These are phyloP conservation scores for Pistacia integerrima DNA, from an alignment of 345 rosid species.

Conservation along the genomic window DNA sequence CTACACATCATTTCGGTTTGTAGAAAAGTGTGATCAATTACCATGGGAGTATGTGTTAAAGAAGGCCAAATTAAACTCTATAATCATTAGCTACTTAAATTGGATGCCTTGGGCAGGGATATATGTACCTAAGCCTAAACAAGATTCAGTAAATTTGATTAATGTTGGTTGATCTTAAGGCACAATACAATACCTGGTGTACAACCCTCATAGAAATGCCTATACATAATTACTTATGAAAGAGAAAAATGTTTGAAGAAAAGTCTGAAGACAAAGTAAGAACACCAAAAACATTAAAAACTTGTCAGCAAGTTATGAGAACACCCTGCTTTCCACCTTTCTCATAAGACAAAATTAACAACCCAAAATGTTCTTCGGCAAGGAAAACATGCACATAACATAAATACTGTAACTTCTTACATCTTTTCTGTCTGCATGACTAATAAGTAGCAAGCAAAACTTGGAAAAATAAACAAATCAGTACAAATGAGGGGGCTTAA, in stretches of 20 bases:
- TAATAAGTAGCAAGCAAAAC: not conserved
- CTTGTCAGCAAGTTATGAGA: not conserved
- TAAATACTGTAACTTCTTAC: not conserved
- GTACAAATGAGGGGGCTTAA: not conserved
- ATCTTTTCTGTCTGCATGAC: not conserved
- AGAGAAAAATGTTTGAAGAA: not conserved
- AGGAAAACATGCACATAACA: not conserved
- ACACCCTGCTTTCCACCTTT: not conserved
- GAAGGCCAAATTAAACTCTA: not conserved
- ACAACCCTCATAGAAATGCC: not conserved
- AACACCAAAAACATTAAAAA: not conserved
- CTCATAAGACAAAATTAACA: not conserved
- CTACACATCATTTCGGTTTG: not conserved
- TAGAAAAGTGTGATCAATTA: not conserved
- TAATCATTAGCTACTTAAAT: not conserved
- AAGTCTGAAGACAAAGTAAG: not conserved
- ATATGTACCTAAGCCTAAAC: not conserved
- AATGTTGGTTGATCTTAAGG: not conserved
- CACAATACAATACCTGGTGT: not conserved
- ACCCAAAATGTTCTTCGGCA: not conserved
- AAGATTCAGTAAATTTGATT: not conserved
- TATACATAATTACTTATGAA: not conserved
- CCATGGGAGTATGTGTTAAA: not conserved
- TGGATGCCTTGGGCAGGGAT: not conserved
- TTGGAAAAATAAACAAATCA: not conserved